Evolutionary conservation across 495 filamentous ascomycete genomes (phyloP), one percentile per base, ranked within the genome.

Genomic region (Bacidia gigantensis): DNA sequence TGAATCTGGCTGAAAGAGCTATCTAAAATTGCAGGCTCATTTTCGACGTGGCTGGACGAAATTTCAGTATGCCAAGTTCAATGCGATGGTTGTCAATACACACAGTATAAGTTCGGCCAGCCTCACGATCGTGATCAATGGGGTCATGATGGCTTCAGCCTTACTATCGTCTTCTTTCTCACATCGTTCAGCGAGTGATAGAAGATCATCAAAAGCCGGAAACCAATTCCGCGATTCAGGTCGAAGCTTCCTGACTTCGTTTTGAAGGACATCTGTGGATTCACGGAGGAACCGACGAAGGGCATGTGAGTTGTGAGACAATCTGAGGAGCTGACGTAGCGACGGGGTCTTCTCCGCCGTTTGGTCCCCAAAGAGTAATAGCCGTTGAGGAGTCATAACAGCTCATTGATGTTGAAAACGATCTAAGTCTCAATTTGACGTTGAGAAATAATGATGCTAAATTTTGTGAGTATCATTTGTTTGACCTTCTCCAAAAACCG

Each of bases 311-410:
- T 9, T 57, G 21, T 41, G 46, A 25, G 54, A 53, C 11, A 18
- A 24, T 20, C 43, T 21, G 25, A 53, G 45, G 20, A 59, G 50
- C 11, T 39, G 23, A 32, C 40, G 50, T 18, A 59, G 29, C n/a
- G 50, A 11, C 20, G 45, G 35, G 23, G 57, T 49, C 43, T 53
- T 57, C 20, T 59, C 57, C 24, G 53, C 20, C 20, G 50, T 57
- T 52, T 59, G 57, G 44, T 59, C 57, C 20, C 57, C 57, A 50
- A 52, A 59, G 5, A 59, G 35, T 10, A 57, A 43, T 2, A 57
- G 7, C 3, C 32, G 23, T 17, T 41, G 29, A 18, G 55, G 26
- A 42, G 42, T 9, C 55, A 56, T 56, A 23, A 26, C 29, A 35
- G 5, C 7, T 7, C n/a, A n/a, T n/a, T n/a, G 29, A 14, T 35